Percentiles rank a stretch among this genome's conserved stretches.
Conservation (phyloP, 352 stramenopile species). For the Phytopythium sindhum region DNA sequence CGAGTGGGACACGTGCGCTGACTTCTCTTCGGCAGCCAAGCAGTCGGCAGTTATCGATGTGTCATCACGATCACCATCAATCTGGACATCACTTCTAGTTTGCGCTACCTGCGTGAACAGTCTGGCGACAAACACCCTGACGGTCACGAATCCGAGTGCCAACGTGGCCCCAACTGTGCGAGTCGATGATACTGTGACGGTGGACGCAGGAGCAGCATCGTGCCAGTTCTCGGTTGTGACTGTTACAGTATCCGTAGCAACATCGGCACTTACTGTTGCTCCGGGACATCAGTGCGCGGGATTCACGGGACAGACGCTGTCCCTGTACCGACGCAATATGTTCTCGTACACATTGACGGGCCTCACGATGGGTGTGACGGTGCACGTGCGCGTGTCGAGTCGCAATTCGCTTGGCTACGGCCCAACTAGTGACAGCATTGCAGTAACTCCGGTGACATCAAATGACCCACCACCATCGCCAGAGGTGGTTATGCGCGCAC, state of each 20-base stretch:
- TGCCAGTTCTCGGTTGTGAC: slow-evolving; percentile 48
- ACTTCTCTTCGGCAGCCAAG: slow-evolving; percentile 51
- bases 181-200: slow-evolving; percentile 42
- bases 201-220: slow-evolving; percentile 39
- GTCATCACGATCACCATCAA: not conserved
- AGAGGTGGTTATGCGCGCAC: slow-evolving; percentile 42
- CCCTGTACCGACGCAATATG: slow-evolving; percentile 48
- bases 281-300: slow-evolving; percentile 40
- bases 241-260: slow-evolving; percentile 18
- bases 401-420: slow-evolving; percentile 93
- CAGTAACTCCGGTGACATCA: slow-evolving; percentile 81
- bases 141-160: slow-evolving; percentile 20
- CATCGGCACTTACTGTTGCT: slow-evolving; percentile 25
- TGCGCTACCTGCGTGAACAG: slow-evolving; percentile 50
- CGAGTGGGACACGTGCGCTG: slow-evolving; percentile 83
- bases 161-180: slow-evolving; percentile 22
- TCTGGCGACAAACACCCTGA: slow-evolving; percentile 19
- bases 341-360: slow-evolving; percentile 78
- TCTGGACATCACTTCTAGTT: slow-evolving; percentile 30
- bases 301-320: slow-evolving; percentile 39
- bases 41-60: slow-evolving; percentile 34
- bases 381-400: slow-evolving; percentile 88
- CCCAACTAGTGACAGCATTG: slow-evolving; percentile 50
- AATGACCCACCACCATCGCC: slow-evolving; percentile 84
- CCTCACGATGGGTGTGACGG: slow-evolving; percentile 82